Conservation (phyloP, 2,329 filamentous ascomycete genomes). For the Sordariomycetes sp. region DNA sequence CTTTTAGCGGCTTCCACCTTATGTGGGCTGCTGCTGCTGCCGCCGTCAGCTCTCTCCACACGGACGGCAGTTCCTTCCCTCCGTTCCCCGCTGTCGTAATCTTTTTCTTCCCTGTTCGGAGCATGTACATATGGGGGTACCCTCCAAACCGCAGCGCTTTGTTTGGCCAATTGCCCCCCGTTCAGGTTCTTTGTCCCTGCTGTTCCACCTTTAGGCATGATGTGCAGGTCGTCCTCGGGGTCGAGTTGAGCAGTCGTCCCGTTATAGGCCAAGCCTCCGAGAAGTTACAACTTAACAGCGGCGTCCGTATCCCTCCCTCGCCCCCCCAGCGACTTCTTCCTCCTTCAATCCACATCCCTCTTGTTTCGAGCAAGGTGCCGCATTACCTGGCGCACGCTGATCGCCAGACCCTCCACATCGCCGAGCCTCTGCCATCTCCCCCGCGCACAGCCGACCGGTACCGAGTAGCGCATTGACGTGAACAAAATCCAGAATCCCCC, state of each 20-base stretch:
- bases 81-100: too few species aligned
- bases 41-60: too few species aligned
- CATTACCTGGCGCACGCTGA: not conserved
- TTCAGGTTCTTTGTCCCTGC: not conserved
- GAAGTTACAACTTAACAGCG: not conserved
- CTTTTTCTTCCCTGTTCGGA: not conserved
- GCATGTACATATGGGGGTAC: too few species aligned
- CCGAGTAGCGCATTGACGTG: not conserved
- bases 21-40: too few species aligned
- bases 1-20: too few species aligned
- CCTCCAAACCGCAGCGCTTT: not conserved
- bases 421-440: not conserved
- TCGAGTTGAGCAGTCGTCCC: not conserved
- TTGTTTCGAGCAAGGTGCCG: not conserved
- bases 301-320: not conserved
- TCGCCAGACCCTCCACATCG: not conserved
- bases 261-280: not conserved
- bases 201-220: not conserved
- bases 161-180: not conserved
- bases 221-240: not conserved
- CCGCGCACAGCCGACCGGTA: not conserved
- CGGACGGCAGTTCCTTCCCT: too few species aligned
- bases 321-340: not conserved
- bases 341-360: not conserved
- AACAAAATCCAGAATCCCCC: not conserved